A percentile compares a stretch with the other conserved stretches of the same genome.
Conservation (phyloP, 768 basidiomycete genomes). For the Naganishia vaughanmartiniae region DNA sequence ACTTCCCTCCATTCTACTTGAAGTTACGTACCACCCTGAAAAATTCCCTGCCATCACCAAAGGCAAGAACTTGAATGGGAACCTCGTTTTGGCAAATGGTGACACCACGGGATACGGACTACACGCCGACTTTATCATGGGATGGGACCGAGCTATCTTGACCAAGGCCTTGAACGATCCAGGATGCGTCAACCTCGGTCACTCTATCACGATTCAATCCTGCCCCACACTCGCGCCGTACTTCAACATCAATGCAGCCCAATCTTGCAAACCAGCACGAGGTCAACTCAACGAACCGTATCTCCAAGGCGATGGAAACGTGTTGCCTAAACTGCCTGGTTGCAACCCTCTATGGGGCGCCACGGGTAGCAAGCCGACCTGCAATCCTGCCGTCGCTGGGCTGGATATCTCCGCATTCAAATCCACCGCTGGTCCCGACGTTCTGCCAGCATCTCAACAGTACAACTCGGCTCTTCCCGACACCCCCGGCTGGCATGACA, state of each 20-base stretch:
- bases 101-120: conserved; percentile 67
- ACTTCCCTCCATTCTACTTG: conserved; percentile 44
- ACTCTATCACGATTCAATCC: neutral
- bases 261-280: conserved; percentile 36
- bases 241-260: neutral
- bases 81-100: conserved; percentile 56
- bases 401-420: conserved; percentile 19
- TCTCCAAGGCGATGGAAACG: conserved; percentile 36
- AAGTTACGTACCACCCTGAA: conserved; percentile 39
- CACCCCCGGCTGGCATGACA: conserved; percentile 39
- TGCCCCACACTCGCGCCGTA: conserved; percentile 7
- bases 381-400: conserved; percentile 19
- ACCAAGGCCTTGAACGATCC: conserved; percentile 59
- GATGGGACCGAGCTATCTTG: conserved; percentile 61
- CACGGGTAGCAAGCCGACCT: conserved; percentile 8
- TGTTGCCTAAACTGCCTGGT: conserved; percentile 37
- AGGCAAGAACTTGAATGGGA: conserved; percentile 33
- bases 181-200: conserved; percentile 24
- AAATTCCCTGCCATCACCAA: conserved; percentile 17
- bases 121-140: conserved; percentile 45
- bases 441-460: conserved; percentile 33
- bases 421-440: conserved; percentile 13
- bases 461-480: conserved; percentile 35
- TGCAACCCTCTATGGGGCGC: conserved; percentile 30
- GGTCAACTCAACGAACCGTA: conserved; percentile 35